phyloP scores from a whole-genome alignment of 2,329 filamentous ascomycete species.

The Sporothrix sp. region DNA sequence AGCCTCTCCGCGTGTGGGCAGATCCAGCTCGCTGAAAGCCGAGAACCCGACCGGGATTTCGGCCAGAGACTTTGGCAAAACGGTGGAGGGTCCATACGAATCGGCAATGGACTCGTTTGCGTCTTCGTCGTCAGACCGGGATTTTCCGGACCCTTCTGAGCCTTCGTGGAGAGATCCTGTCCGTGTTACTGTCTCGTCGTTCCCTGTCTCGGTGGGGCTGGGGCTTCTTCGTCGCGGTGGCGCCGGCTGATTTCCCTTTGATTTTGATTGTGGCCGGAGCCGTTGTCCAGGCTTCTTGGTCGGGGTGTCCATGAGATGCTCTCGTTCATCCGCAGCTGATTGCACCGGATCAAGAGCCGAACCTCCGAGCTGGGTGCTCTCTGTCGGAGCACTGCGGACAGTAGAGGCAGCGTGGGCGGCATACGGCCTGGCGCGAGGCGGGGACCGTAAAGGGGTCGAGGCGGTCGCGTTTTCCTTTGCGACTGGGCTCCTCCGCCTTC shows the following conservation, averaged over 20 bases:
- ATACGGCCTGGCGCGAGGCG: background rate
- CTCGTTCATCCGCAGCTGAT: slow-evolving; percentile 19
- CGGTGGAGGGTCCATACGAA: slow-evolving; percentile 32
- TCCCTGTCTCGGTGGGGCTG: slow-evolving; percentile 25
- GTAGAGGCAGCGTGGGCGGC: slow-evolving; percentile 1
- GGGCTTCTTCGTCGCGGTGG: slow-evolving; percentile 21
- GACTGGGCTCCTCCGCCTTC: background rate
- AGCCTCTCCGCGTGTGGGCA: slow-evolving; percentile 41
- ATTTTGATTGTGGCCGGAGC: slow-evolving; percentile 4
- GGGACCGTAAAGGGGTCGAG: background rate
- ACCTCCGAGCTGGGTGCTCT: background rate
- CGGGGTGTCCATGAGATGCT: slow-evolving; percentile 24
- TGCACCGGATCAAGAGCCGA: background rate
- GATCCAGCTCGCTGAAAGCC: slow-evolving; percentile 55
- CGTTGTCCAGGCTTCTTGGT: slow-evolving; percentile 17
- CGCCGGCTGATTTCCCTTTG: slow-evolving; percentile 12
- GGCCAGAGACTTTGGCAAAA: slow-evolving; percentile 43
- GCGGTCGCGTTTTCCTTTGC: slow-evolving; percentile 21
- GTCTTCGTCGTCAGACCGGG: slow-evolving; percentile 10
- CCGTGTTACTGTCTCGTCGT: slow-evolving; percentile 20
- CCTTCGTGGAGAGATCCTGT: slow-evolving; percentile 24
- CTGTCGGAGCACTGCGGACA: slow-evolving; percentile 11
- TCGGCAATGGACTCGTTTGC: slow-evolving; percentile 24
- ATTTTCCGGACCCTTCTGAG: slow-evolving; percentile 10
- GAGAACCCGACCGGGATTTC: slow-evolving; percentile 56